A percentile compares a stretch with the other conserved stretches of the same genome.
Evolutionary conservation across 139 green algal species (phyloP).

Genomic region (Tetradesmus lagerheimii): DNA sequence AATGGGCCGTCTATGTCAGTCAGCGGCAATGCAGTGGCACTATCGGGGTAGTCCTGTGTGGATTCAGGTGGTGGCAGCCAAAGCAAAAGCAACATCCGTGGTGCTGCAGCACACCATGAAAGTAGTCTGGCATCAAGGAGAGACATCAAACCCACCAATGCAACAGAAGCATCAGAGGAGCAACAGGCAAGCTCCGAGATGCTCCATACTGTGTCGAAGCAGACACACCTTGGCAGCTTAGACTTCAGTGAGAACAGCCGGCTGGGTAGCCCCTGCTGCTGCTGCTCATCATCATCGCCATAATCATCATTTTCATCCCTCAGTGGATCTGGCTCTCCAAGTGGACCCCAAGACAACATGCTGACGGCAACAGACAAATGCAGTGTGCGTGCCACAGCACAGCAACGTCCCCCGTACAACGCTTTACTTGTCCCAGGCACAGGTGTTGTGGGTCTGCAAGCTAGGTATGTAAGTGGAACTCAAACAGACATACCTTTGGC

Average conservation of each 20-base stretch:
- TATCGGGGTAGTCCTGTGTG: conserved; percentile 41
- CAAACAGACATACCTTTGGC: neutral
- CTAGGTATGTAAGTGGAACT: too few relatives aligned
- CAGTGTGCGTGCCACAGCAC: too few relatives aligned
- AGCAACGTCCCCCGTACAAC: too few relatives aligned
- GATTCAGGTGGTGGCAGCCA: neutral
- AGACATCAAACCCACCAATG: too few relatives aligned
- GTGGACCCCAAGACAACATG: too few relatives aligned
- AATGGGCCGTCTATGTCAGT: conserved; percentile 35
- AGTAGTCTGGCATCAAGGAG: too few relatives aligned
- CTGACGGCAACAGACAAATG: too few relatives aligned
- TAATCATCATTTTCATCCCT: neutral
- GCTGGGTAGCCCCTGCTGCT: conserved; percentile 32
- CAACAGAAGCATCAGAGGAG: too few relatives aligned
- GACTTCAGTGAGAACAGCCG: conserved; percentile 54
- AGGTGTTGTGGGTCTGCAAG: too few relatives aligned
- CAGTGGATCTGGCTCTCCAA: conserved; percentile 18
- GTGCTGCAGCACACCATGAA: neutral
- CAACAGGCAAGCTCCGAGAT: too few relatives aligned
- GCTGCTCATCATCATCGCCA: neutral
- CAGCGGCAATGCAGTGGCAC: conserved; percentile 3
- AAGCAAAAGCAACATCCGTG: neutral
- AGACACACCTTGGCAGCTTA: conserved; percentile 46
- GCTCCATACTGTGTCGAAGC: too few relatives aligned
- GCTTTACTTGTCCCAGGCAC: too few relatives aligned